Percentiles rank a stretch among this genome's conserved stretches.
These are phyloP conservation scores for Wickerhamiella lipophila DNA, from an alignment of 805 yeast genomes.

Conservation along the genomic window DNA sequence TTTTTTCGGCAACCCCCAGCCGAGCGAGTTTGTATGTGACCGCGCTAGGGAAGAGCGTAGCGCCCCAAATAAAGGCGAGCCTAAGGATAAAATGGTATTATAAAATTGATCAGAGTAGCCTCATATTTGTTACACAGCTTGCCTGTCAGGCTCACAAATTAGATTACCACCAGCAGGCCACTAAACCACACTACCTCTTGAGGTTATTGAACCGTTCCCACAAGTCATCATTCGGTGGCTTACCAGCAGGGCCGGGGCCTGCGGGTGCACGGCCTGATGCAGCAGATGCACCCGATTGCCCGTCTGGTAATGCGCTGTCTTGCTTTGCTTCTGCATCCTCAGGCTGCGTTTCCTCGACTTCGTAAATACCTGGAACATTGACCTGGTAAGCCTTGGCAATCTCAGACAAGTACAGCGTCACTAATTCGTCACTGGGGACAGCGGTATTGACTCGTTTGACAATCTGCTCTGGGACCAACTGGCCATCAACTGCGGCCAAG, in stretches of 20 bases:
- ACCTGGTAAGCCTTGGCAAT: constrained; percentile 71
- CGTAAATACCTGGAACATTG: constrained; percentile 45
- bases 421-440: constrained; percentile 55
- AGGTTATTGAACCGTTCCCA: constrained; percentile 23
- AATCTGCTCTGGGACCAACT: constrained; percentile 56
- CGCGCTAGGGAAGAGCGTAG: no score
- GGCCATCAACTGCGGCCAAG: constrained; percentile 41
- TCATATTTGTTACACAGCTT: no score
- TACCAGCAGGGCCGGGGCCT: constrained; percentile 19
- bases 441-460: constrained; percentile 47
- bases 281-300: not conserved
- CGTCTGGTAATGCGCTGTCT: no score
- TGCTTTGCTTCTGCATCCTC: constrained; percentile 21
- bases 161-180: no score
- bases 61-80: no score
- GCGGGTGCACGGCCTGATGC: no score
- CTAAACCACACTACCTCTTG: constrained; percentile 11
- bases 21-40: no score
- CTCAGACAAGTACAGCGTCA: constrained; percentile 57
- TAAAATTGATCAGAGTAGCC: no score
- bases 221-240: constrained; percentile 21
- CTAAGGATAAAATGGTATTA: no score
- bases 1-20: no score
- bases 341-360: constrained; percentile 21
- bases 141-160: no score